These are phyloP conservation scores for Trichothecium roseum DNA, from an alignment of 2,329 filamentous ascomycete species.

Conservation along the genomic window DNA sequence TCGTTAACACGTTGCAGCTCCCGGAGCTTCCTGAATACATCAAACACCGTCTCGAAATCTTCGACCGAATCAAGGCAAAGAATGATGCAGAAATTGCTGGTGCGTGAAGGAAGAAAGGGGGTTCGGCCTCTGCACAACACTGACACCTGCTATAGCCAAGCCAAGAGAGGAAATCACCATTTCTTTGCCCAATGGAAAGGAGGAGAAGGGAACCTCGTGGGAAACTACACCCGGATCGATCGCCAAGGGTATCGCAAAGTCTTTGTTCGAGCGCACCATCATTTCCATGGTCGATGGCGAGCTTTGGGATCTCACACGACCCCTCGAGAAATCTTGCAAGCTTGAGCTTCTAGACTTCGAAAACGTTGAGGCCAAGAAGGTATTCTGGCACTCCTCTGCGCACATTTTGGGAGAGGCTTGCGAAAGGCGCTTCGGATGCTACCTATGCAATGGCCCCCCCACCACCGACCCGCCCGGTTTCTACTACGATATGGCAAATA, in stretches of 20 bases:
- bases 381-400: constrained; percentile 96
- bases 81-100: constrained; percentile 62
- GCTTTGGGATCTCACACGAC: constrained; percentile 88
- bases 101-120: constrained; percentile 11
- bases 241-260: constrained; percentile 73
- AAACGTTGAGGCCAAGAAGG: constrained; percentile 56
- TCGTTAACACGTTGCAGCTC: constrained; percentile 17
- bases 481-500: constrained; percentile 88
- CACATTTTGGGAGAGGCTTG: constrained; percentile 93
- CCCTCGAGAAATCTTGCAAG: constrained; percentile 77
- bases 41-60: constrained; percentile 72
- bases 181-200: constrained; percentile 61
- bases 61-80: constrained; percentile 79
- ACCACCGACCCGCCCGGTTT: constrained; percentile 70
- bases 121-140: background rate
- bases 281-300: constrained; percentile 75
- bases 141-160: constrained; percentile 36
- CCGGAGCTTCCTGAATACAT: constrained; percentile 62
- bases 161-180: constrained; percentile 66
- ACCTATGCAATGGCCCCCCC: constrained; percentile 86
- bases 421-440: constrained; percentile 82
- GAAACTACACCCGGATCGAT: constrained; percentile 81
- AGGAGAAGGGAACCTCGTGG: constrained; percentile 71
- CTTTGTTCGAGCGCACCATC: constrained; percentile 73
- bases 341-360: constrained; percentile 81